Base-by-base conservation (phyloP, 2,329 filamentous ascomycete genomes). In the Ceratocystis harringtonii region DNA sequence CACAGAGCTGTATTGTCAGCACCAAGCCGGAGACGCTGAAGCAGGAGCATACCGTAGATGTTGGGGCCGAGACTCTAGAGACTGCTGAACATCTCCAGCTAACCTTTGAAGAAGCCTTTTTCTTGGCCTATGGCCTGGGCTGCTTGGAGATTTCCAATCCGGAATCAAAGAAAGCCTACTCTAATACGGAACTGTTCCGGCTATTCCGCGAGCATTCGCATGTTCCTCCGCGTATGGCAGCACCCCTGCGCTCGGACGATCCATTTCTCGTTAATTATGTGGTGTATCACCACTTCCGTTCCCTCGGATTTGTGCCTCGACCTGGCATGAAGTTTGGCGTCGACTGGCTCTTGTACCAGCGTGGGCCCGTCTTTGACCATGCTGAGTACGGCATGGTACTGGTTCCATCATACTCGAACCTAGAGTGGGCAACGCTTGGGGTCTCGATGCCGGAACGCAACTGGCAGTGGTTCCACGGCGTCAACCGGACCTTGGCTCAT, bases 251-350 rank as follows among this genome's bases (percentile, higher is more conserved):
- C 17, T 84, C 90, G 0, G 90, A 96, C 73, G 89, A 95, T 71
- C 81, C 84, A 0, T 99, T 99, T 74, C 77, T 97, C 22, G 74
- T 96, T 0, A 86, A 90, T 66, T 99, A 97, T 72, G 85, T 85
- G 12, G 90, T 90, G 19, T 99, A 96, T 74, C 94, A 99, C 73
- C 92, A 99, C 73, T 99, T 96, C 76, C 87, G 94, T 45, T 95
- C 91, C 0, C 80, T 97, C 0, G 94, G 94, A 28, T 99, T 94
- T 92, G 90, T 96, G 0, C 88, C 95, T 0, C 87, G 95, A 15
- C 85, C 89, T 4, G 95, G 94, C 44, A 86, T 95, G 73, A 99
- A 99, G 72, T 99, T 99, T 71, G 90, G 89, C 25, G 89, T 91
- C 8, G 94, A 99, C 74, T 96, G 90, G 78, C 78, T 99, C n/a